These are phyloP conservation scores for Vigna mungo DNA, from an alignment of 306 rosid species.

Conservation along the genomic window DNA sequence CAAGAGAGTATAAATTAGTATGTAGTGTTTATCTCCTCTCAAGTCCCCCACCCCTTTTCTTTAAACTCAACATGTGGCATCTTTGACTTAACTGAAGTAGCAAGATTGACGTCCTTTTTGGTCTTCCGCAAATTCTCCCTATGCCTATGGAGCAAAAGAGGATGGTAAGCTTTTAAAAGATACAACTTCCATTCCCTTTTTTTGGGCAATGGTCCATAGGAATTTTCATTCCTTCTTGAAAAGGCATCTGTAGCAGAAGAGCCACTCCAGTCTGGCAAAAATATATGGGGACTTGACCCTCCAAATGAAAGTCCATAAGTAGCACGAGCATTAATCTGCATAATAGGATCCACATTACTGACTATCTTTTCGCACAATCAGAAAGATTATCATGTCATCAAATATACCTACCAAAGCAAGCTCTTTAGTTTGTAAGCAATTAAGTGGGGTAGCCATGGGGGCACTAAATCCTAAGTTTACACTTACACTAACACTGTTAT, in stretches of 20 bases:
- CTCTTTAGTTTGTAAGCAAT: conserved; percentile 16
- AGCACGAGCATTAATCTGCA: conserved; percentile 93
- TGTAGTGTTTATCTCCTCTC: neutral
- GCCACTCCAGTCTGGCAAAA: conserved; percentile 53
- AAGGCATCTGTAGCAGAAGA: conserved; percentile 48
- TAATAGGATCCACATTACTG: conserved; percentile 39
- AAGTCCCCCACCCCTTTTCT: neutral
- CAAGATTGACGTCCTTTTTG: conserved; percentile 56
- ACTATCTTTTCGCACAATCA: conserved; percentile 24
- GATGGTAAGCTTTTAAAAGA: conserved; percentile 82
- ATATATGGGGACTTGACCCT: conserved; percentile 74
- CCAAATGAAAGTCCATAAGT: conserved; percentile 80
- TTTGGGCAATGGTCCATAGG: conserved; percentile 42
- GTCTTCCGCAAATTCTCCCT: conserved; percentile 65
- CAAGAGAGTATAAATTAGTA: too few relatives aligned
- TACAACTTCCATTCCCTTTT: conserved; percentile 75
- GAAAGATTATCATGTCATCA: conserved; percentile 33
- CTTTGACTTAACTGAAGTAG: conserved; percentile 60
- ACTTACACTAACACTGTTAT: conserved; percentile 1
- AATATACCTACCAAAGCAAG: conserved; percentile 41
- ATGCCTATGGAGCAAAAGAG: conserved; percentile 78
- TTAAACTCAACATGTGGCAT: conserved; percentile 14
- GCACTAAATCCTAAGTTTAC: neutral
- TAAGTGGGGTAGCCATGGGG: neutral
- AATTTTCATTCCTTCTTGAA: conserved; percentile 45